phyloP scores from a whole-genome alignment of 306 rosid species.

The Quercus alba region DNA sequence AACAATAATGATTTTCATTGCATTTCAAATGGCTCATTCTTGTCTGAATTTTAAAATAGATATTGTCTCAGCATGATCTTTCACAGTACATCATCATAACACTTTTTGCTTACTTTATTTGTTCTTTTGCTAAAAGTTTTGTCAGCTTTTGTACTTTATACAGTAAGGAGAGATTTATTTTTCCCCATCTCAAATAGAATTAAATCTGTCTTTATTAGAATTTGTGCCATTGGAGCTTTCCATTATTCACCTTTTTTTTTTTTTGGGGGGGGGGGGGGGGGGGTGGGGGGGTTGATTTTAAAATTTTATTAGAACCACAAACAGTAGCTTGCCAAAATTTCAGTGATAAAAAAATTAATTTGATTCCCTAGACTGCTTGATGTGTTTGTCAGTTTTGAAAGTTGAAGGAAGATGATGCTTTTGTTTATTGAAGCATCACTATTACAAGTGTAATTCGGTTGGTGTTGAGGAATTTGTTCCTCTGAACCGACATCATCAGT shows the following conservation, averaged over 20 bases:
- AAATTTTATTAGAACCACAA: too few relatives aligned
- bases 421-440: background rate
- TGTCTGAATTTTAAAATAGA: background rate
- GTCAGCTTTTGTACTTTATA: background rate
- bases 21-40: background rate
- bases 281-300: too few relatives aligned
- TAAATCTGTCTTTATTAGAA: background rate
- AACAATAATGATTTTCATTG: background rate
- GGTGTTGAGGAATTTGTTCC: too few relatives aligned
- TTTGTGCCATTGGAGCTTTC: background rate
- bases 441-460: too few relatives aligned
- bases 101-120: background rate
- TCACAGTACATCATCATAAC: background rate
- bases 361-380: background rate
- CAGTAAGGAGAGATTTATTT: background rate
- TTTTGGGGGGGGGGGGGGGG: too few relatives aligned
- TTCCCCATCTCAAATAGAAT: background rate
- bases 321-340: background rate
- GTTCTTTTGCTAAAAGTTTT: background rate
- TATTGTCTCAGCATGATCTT: background rate
- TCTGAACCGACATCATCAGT: too few relatives aligned
- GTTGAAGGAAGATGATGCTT: background rate
- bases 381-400: background rate
- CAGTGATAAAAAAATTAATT: background rate
- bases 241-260: background rate